Base-by-base conservation (phyloP, 108 stramenopile genomes). In the Asterionellopsis glacialis region DNA sequence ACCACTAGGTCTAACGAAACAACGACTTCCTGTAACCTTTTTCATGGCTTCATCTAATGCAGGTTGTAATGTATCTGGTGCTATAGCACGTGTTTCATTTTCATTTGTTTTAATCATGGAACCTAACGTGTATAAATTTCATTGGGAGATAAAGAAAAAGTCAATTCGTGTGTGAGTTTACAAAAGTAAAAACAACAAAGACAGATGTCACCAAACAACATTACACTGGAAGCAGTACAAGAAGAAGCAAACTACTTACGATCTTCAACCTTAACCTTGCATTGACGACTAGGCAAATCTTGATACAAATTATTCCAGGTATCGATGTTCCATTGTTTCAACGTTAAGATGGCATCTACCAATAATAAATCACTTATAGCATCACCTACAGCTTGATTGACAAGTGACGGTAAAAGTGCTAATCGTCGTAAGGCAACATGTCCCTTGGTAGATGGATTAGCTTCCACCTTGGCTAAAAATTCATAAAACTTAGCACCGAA, bases 351-450 rank as follows among this genome's bases (percentile, higher is more conserved):
- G 26, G 92, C 91, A 76, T 96, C 95, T 15, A 90, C 87, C 66
- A 95, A 68, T n/a, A 99, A 73, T 68, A 97, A 54, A 71, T 98
- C 98, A 54, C 87, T 91, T 61, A 98, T 55, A 21, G 99, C 99
- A 81, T 98, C 97, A 15, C 99, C 99, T 7, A 98, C 97, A 41
- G 93, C 87, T 66, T 96, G 97, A 81, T 96, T 95, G 64, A 94
- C 79, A 62, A 96, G 64, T 33, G 61, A 48, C 14, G 87, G 85
- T 51, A 86, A 57, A 33, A 83, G 47, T 16, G 55, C 61, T 21
- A 89, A 58, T 39, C 80, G 51, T 45, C 63, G 71, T 33, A 73
- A 48, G 41, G 83, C 80, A 24, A 67, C 72, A 21, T 68, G 59
- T 18, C 71, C 57, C 11, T 33, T 39, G 23, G 59, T 68, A 41